Conservation (phyloP, 306 rosid genomes). For the Crotalaria pallida region DNA sequence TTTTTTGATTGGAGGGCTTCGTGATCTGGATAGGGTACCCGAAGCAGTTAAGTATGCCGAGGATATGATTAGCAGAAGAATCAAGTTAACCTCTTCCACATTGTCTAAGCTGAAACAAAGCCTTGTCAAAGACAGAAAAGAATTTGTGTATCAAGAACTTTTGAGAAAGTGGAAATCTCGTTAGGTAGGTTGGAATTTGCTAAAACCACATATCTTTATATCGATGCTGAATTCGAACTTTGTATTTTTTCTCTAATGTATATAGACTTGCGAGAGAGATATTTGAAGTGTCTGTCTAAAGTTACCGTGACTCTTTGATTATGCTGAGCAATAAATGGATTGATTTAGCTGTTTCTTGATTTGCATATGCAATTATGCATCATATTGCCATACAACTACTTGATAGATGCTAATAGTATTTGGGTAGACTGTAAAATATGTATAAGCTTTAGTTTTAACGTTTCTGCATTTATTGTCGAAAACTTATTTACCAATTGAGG, state of each 20-base stretch:
- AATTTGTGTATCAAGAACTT: slow-evolving; percentile 42
- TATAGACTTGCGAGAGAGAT: neutral
- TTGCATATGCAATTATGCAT: neutral
- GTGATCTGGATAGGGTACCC: slow-evolving; percentile 38
- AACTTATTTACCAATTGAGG: neutral
- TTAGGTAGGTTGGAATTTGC: slow-evolving; percentile 11
- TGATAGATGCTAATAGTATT: slow-evolving; percentile 2
- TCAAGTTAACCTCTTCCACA: slow-evolving; percentile 44
- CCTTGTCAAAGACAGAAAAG: slow-evolving; percentile 45
- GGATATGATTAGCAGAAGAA: slow-evolving; percentile 53
- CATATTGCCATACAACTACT: neutral
- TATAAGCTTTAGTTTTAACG: neutral
- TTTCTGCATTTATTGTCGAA: neutral
- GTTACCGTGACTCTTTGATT: neutral
- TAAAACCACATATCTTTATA: neutral
- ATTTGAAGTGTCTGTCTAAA: slow-evolving; percentile 6
- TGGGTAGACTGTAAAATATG: neutral
- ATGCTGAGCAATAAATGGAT: neutral
- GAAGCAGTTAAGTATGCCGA: slow-evolving; percentile 72
- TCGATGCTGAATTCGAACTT: neutral
- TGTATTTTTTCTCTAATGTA: neutral
- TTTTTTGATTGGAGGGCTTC: slow-evolving; percentile 42
- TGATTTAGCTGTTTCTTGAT: neutral
- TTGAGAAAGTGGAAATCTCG: slow-evolving; percentile 42
- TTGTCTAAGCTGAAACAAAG: slow-evolving; percentile 51